Conservation (phyloP, 2,329 filamentous ascomycete species). For the Dactylella cylindrospora region DNA sequence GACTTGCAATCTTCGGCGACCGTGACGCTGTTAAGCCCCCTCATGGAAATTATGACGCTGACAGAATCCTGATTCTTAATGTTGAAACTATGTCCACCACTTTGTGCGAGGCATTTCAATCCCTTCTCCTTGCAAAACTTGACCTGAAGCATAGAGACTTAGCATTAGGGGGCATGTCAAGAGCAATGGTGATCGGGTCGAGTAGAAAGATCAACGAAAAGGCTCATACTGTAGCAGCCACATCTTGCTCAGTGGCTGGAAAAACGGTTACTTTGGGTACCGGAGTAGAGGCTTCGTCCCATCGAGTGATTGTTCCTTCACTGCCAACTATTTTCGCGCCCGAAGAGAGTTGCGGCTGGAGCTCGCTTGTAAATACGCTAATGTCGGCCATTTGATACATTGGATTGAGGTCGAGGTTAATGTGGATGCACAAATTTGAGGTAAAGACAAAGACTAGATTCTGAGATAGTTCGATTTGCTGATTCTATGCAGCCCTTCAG, state of each 20-base stretch:
- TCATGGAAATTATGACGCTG: slow-evolving; percentile 37
- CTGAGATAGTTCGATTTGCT: too few species aligned
- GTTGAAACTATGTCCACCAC: slow-evolving; percentile 28
- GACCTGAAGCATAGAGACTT: too few species aligned
- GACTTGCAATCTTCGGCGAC: slow-evolving; percentile 29
- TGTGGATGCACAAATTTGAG: slow-evolving; percentile 5
- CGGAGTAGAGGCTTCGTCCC: slow-evolving; percentile 26
- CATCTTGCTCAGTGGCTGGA: slow-evolving; percentile 22
- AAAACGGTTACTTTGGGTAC: slow-evolving; percentile 7
- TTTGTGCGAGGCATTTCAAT: slow-evolving; percentile 27
- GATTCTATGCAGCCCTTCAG: too few species aligned
- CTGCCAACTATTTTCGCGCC: slow-evolving; percentile 19
- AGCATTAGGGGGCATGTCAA: too few species aligned
- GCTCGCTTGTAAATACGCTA: slow-evolving; percentile 1
- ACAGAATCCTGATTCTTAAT: slow-evolving; percentile 18
- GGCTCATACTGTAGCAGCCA: slow-evolving; percentile 21
- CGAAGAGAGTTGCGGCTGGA: slow-evolving; percentile 12
- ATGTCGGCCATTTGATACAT: slow-evolving; percentile 25
- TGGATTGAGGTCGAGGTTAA: slow-evolving; percentile 46
- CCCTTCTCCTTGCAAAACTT: slow-evolving; percentile 27
- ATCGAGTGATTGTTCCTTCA: slow-evolving; percentile 14
- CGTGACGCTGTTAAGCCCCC: slow-evolving; percentile 17
- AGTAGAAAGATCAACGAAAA: neutral
- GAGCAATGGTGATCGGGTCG: neutral
- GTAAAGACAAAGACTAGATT: slow-evolving; percentile 11